Base-by-base conservation (phyloP, 2,329 filamentous ascomycete genomes). In the Epichloe glyceriae region DNA sequence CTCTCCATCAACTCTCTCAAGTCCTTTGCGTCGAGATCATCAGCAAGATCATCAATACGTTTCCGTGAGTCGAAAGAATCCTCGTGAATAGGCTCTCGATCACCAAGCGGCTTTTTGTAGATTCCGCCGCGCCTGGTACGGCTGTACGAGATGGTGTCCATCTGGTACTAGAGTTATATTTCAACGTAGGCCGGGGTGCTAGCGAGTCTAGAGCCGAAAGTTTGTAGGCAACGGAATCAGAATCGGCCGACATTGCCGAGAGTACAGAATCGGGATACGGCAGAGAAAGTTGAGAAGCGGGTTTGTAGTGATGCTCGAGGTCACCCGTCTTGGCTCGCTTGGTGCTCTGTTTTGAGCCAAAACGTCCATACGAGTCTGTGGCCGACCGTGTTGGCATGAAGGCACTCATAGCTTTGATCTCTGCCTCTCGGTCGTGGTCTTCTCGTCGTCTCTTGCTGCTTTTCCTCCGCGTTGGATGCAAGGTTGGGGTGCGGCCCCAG, bases 1-100 rank as follows among this genome's bases (percentile, higher is more conserved):
- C 93, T 76, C 60, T 98, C 93, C 79, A 98, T 85, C 33, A 97
- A 73, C 62, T 95, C 86, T 52, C 91, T 79, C 39, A 98, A 66
- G 58, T 88, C 90, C 49, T 85, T 80, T 3, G 93, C 86, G 67
- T 88, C 88, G 50, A 98, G 74, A 53, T 87, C 85, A 62, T 97
- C 86, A 20, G 89, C 93, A 43, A 97, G 68, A 66, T 86, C 70
- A 68, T 87, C 68, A 63, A 86, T 67, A 60, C 80, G 68, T 67
- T 83, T 81, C 58, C 79, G 78, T 3, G 76, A 76, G 56, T 75
- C 80, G 30, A 82, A 61, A 0, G 70, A 74, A 38, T 80, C 82
- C 54, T 87, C 80, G 0, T 78, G 73, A 15, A 83, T 79, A n/a
- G 75, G 67, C 56, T 72, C 65, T 35, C 71, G 64, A 55, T 76